Base-by-base conservation (phyloP, 495 filamentous ascomycete genomes). In the Aspergillus hancockii region DNA sequence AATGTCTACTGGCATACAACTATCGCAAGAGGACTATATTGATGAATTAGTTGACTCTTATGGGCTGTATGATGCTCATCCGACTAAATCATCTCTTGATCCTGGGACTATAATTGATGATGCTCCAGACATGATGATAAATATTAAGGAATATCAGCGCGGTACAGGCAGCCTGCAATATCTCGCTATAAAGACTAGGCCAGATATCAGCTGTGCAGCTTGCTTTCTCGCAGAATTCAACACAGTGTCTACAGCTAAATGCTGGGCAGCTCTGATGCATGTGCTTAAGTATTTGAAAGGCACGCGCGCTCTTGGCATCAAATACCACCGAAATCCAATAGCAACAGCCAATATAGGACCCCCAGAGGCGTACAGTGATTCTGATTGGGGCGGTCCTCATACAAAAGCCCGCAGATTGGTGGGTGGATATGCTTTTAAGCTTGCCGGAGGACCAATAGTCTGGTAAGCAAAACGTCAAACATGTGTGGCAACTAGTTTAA, bases 181-280 rank as follows among this genome's bases (percentile, higher is more conserved):
- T 49, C 45, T 49, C 45, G 45, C 45, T 49, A 49, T 21, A 49
- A 49, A 49, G n/a, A 49, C 45, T 49, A 49, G 45, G 45, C 45
- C 45, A 19, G 45, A 49, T 49, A 49, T 49, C n/a, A 49, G 45
- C 23, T 18, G 45, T n/a, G 45, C 45, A 49, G 45, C 45, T 49
- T 49, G 45, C 45, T 49, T 49, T 18, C 45, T 49, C 23, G 45
- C 45, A 49, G 45, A 49, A 22, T 49, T 49, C 45, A 49, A 49
- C 9, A 23, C 45, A 49, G 45, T 18, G 23, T 18, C 45, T 49
- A 49, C 45, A 49, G 18, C 18, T 19, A 49, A 49, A 22, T 49
- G 45, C 45, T 49, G 45, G 45, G 45, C 45, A 49, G 45, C 45
- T 23, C 45, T 49, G 16, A 49, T 49, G 45, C 45, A 49, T 49